phyloP scores from a whole-genome alignment of 2,329 filamentous ascomycete species.

The Exophiala aquamarina region DNA sequence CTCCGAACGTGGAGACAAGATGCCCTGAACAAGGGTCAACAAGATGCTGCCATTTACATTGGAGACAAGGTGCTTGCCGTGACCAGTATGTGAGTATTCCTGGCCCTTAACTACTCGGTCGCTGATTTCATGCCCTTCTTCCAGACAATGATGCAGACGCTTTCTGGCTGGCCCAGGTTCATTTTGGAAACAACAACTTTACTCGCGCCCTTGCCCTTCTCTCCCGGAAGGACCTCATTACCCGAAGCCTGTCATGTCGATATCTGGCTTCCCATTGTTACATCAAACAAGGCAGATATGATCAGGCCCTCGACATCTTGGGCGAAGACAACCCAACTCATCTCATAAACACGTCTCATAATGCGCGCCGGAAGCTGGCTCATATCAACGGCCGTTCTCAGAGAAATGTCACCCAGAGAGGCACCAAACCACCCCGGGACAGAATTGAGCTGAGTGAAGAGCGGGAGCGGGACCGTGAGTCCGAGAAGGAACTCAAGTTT shows the following conservation, averaged over 20 bases:
- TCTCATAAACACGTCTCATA: constrained; percentile 68
- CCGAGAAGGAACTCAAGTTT: constrained; percentile 74
- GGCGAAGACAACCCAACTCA: constrained; percentile 94
- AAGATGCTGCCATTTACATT: constrained; percentile 94
- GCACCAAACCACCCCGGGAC: constrained; percentile 50
- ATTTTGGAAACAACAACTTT: constrained; percentile 94
- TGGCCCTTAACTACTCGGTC: neutral
- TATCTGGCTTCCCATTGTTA: constrained; percentile 94
- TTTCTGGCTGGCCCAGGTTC: constrained; percentile 97
- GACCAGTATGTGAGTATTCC: constrained; percentile 66
- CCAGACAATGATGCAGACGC: constrained; percentile 89
- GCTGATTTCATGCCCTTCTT: constrained; percentile 10
- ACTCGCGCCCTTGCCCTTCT: constrained; percentile 86
- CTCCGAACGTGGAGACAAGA: constrained; percentile 93
- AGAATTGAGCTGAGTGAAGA: constrained; percentile 59
- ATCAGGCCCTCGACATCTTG: constrained; percentile 81
- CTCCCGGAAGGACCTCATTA: constrained; percentile 76
- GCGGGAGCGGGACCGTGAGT: constrained; percentile 62
- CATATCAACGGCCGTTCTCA: constrained; percentile 57
- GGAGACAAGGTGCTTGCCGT: constrained; percentile 94
- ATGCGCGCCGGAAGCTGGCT: constrained; percentile 68
- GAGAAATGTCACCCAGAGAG: constrained; percentile 50
- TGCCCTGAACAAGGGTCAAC: constrained; percentile 91
- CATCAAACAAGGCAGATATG: constrained; percentile 86
- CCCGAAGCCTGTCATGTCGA: constrained; percentile 79